Evolutionary conservation across 257 asterid genomes (phyloP).

Genomic region (Scutellaria barbata): DNA sequence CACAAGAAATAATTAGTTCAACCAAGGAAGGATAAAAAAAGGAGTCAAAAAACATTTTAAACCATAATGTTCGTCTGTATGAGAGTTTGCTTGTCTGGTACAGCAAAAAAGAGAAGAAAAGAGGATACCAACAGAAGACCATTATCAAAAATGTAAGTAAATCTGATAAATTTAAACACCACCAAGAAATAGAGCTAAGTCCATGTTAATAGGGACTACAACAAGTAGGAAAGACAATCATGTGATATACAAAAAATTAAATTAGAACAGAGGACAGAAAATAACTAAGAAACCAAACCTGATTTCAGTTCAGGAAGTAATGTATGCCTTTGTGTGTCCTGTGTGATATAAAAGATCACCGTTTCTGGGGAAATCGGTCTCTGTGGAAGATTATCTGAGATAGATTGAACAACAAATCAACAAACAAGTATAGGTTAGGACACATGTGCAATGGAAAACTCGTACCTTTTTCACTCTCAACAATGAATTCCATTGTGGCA

Average conservation of each 20-base stretch:
- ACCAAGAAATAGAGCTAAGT: constrained; percentile 6
- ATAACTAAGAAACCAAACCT: constrained; percentile 45
- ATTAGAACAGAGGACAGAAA: not conserved
- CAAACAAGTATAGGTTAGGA: constrained; percentile 22
- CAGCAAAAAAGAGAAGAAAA: not conserved
- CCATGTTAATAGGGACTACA: constrained; percentile 3
- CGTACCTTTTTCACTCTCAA: constrained; percentile 70
- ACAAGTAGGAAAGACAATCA: not conserved
- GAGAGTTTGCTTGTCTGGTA: not conserved
- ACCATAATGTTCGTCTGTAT: not conserved
- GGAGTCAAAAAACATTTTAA: not conserved
- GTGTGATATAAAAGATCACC: constrained; percentile 76
- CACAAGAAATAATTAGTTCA: not conserved
- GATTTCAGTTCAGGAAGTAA: constrained; percentile 77
- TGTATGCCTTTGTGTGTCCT: constrained; percentile 84
- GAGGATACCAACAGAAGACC: not conserved
- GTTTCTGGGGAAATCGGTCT: constrained; percentile 75
- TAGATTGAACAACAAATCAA: constrained; percentile 35
- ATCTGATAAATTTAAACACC: constrained; percentile 21
- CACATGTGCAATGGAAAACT: constrained; percentile 15
- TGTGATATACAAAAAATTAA: not conserved
- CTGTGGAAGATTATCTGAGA: constrained; percentile 64
- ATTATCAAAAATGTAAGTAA: constrained; percentile 1
- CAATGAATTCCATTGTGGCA: constrained; percentile 68
- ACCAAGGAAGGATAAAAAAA: not conserved